These are phyloP conservation scores for Babesia gibsoni DNA, from an alignment of 169 alveolate genomes.

Conservation along the genomic window DNA sequence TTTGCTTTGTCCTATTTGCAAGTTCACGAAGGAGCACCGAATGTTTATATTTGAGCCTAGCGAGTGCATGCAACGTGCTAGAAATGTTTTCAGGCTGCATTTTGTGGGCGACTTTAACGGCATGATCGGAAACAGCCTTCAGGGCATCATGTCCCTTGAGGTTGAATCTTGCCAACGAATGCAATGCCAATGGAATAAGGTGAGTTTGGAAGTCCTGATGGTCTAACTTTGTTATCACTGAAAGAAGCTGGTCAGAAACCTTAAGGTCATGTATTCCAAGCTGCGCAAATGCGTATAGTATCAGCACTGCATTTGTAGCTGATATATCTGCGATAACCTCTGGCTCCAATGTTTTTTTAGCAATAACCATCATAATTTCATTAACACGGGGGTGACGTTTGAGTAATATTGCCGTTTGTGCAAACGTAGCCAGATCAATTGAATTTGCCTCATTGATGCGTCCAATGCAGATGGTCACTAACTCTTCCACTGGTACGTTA, in stretches of 20 bases:
- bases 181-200: constrained; percentile 58
- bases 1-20: constrained; percentile 20
- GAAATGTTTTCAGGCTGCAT: constrained; percentile 49
- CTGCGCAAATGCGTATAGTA: constrained; percentile 51
- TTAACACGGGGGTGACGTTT: background rate
- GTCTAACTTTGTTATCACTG: constrained; percentile 14
- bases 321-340: constrained; percentile 33
- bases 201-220: constrained; percentile 52
- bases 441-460: constrained; percentile 60
- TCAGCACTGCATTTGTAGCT: constrained; percentile 58
- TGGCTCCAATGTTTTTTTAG: constrained; percentile 2
- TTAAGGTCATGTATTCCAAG: constrained; percentile 13
- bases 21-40: constrained; percentile 20
- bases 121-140: constrained; percentile 10
- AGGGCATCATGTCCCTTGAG: background rate
- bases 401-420: constrained; percentile 46
- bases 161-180: constrained; percentile 42
- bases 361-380: constrained; percentile 10
- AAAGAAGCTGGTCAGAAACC: background rate
- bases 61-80: constrained; percentile 40
- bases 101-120: constrained; percentile 3
- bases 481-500: constrained; percentile 11
- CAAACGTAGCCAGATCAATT: constrained; percentile 61
- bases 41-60: constrained; percentile 36
- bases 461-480: constrained; percentile 7